These are phyloP conservation scores for Heracleum sosnowskyi DNA, from an alignment of 129 eudicot species.

Conservation along the genomic window DNA sequence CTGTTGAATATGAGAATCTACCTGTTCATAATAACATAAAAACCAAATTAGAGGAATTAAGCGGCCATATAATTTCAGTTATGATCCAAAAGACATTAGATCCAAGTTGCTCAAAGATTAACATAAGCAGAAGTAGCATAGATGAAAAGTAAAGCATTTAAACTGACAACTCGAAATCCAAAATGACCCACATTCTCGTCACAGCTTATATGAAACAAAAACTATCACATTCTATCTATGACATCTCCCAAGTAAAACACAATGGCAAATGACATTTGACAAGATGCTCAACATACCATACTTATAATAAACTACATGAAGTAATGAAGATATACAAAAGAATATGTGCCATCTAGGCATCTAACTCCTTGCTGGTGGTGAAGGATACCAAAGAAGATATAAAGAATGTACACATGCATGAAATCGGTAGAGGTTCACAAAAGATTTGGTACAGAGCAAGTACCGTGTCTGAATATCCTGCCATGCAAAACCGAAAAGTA, in stretches of 20 bases:
- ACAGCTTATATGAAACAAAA: not conserved
- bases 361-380: not conserved
- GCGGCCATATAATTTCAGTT: not conserved
- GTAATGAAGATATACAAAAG: not conserved
- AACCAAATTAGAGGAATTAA: not conserved
- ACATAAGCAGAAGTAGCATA: not conserved
- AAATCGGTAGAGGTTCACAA: not conserved
- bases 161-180: not conserved
- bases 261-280: not conserved
- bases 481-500: not conserved
- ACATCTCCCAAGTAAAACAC: not conserved
- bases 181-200: not conserved
- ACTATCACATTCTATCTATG: not conserved
- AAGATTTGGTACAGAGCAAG: not conserved
- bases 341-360: not conserved
- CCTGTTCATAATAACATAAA: slow-evolving; percentile 33
- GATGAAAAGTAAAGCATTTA: not conserved
- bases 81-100: not conserved
- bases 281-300: slow-evolving; percentile 1
- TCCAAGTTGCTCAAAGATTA: not conserved
- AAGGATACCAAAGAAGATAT: not conserved
- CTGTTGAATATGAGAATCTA: slow-evolving; percentile 88
- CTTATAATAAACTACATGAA: not conserved
- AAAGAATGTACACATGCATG: not conserved
- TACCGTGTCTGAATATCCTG: not conserved